Evolutionary conservation across 768 basidiomycete species (phyloP).

Genomic region (Trametes punicea): DNA sequence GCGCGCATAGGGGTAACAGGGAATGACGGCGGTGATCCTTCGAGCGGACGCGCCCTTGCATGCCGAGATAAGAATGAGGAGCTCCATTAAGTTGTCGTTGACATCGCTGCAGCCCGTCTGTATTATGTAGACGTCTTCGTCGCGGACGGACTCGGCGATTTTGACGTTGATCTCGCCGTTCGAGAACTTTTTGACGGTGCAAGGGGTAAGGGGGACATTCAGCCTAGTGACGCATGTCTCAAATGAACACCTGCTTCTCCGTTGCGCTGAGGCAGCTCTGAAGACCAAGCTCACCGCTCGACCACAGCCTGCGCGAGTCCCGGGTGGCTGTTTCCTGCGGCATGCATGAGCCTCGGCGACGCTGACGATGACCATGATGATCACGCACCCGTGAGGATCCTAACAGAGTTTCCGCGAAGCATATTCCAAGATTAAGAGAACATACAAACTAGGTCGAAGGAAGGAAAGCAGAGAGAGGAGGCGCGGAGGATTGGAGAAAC

Average conservation of each 20-base stretch:
- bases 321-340: slow-evolving; percentile 91
- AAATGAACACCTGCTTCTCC: slow-evolving; percentile 49
- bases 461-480: slow-evolving; percentile 3
- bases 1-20: slow-evolving; percentile 94
- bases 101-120: slow-evolving; percentile 88
- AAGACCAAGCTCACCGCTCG: slow-evolving; percentile 93
- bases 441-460: slow-evolving; percentile 8
- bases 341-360: slow-evolving; percentile 16
- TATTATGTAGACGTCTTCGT: slow-evolving; percentile 98
- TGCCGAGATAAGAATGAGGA: slow-evolving; percentile 96
- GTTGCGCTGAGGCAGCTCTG: slow-evolving; percentile 31
- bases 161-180: slow-evolving; percentile 96
- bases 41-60: slow-evolving; percentile 96
- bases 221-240: slow-evolving; percentile 56
- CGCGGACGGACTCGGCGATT: slow-evolving; percentile 92
- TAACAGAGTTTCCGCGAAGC: slow-evolving; percentile 81
- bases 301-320: slow-evolving; percentile 94
- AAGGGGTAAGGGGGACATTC: slow-evolving; percentile 80
- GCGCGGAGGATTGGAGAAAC: slow-evolving; percentile 12
- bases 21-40: slow-evolving; percentile 95
- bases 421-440: slow-evolving; percentile 43
- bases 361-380: background rate
- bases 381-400: slow-evolving; percentile 65
- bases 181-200: slow-evolving; percentile 85
- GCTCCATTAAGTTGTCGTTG: slow-evolving; percentile 97